Evolutionary conservation across 331 rosid species (phyloP), one percentile per base, ranked within the genome.

Genomic region (Pyrus hybrid): DNA sequence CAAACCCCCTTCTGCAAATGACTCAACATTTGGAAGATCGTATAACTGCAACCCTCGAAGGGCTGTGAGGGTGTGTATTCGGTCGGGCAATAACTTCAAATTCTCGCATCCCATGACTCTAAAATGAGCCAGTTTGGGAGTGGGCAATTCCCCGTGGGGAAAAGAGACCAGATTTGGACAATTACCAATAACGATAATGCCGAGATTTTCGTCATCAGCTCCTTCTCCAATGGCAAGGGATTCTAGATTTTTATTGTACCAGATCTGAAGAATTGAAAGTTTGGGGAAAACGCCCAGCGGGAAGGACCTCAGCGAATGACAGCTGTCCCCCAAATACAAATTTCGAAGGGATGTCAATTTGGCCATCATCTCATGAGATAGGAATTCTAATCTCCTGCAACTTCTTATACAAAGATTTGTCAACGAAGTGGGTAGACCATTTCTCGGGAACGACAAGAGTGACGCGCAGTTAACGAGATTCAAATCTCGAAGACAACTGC

Each of bases 401-500:
- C 14, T 16, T 5, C 0, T 0, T 49, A 49, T 13, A 1, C 0
- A 0, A 49, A 49, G 56, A 4, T 16, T 16, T 49, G 56, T 49
- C 56, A 49, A 16, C 56, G 8, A 1, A 49, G 56, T 49, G 56
- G 56, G 56, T 16, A 49, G 56, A 6, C 56, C n/a, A 13, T 16
- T 14, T 49, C 5, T 14, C 4, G 56, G 56, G 18, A 49, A 49
- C 2, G 56, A 49, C 56, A 14, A 14, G 7, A 16, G 56, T 6
- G 56, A 5, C 2, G 21, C 8, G 18, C 58, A 53, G 7, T 18
- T 0, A 5, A 0, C 0, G 6, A 51, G 58, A 0, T 0, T 0
- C 58, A 51, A 51, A 51, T 6, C 0, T 13, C 1, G 3, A 53
- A 16, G 58, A 51, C 8, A 16, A 51, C 5, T 51, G 9, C 32